A percentile compares a stretch with the other conserved stretches of the same genome.
phyloP scores from a whole-genome alignment of 495 filamentous ascomycete species.

The Venustampulla echinocandica region DNA sequence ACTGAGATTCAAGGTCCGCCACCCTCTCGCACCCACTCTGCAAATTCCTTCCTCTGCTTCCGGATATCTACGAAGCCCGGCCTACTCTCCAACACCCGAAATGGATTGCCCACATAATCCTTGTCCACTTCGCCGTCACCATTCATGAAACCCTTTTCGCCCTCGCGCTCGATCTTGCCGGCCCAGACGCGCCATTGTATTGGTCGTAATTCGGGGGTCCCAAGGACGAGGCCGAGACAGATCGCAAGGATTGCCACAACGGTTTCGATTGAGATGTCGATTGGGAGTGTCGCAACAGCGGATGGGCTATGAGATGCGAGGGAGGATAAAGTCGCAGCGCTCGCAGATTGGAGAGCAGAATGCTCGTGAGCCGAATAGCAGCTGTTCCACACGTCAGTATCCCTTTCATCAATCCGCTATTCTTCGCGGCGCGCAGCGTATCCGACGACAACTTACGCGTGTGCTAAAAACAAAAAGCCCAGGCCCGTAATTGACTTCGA shows the following conservation, averaged over 20 bases:
- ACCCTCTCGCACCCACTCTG: conserved; percentile 54
- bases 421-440: background rate
- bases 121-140: conserved; percentile 50
- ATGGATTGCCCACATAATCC: conserved; percentile 44
- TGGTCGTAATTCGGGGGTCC: conserved; percentile 60
- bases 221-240: conserved; percentile 61
- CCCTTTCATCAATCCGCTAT: no score
- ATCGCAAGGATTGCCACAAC: conserved; percentile 60
- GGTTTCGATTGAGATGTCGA: conserved; percentile 73
- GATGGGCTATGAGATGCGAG: conserved; percentile 27
- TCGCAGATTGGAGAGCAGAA: conserved; percentile 55
- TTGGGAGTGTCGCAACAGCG: conserved; percentile 43
- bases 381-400: conserved; percentile 30
- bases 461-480: conserved; percentile 58
- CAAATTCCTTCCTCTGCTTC: conserved; percentile 66
- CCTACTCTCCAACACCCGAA: conserved; percentile 35
- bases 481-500: conserved; percentile 55
- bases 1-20: conserved; percentile 1
- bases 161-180: conserved; percentile 69
- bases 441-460: conserved; percentile 51
- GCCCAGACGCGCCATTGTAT: conserved; percentile 80
- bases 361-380: conserved; percentile 85
- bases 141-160: conserved; percentile 60
- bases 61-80: conserved; percentile 47
- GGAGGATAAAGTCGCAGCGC: conserved; percentile 40